A percentile compares a stretch with the other conserved stretches of the same genome.
phyloP scores from a whole-genome alignment of 441 rosid species.

The Syzygium malaccense region DNA sequence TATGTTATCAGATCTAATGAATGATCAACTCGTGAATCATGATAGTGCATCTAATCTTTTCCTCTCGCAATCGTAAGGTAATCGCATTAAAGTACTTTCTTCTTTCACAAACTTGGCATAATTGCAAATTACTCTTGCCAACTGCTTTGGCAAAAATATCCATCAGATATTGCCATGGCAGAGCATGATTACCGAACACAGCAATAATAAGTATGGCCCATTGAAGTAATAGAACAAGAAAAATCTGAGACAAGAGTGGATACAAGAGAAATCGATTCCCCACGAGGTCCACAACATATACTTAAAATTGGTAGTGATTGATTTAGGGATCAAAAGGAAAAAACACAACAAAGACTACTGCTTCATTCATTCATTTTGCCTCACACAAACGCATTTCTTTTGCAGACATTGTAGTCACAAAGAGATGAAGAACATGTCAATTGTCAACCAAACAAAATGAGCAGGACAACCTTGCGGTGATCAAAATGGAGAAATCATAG shows the following conservation, averaged over 20 bases:
- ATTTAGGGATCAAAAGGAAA: not conserved
- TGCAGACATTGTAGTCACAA: not conserved
- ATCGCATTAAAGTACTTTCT: not conserved
- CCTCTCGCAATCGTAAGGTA: not conserved
- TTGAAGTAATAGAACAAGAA: not conserved
- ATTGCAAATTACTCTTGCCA: not conserved
- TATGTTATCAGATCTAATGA: not conserved
- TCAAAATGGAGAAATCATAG: not conserved
- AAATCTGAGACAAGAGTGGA: not conserved
- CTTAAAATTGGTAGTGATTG: not conserved
- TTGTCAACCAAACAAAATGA: not conserved
- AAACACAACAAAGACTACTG: not conserved
- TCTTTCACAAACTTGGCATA: not conserved
- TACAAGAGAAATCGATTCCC: not conserved
- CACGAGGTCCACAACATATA: not conserved
- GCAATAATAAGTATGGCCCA: not conserved
- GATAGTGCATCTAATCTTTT: not conserved
- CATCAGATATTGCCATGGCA: not conserved
- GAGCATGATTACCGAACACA: not conserved
- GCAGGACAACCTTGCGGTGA: not conserved
- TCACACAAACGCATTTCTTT: not conserved
- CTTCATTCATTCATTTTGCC: not conserved
- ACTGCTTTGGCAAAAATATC: not conserved
- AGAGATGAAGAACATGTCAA: not conserved
- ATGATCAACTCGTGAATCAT: not conserved